A percentile compares a stretch with the other conserved stretches of the same genome.
phyloP scores from a whole-genome alignment of 768 basidiomycete genomes.

The Tephrocybe rancida region DNA sequence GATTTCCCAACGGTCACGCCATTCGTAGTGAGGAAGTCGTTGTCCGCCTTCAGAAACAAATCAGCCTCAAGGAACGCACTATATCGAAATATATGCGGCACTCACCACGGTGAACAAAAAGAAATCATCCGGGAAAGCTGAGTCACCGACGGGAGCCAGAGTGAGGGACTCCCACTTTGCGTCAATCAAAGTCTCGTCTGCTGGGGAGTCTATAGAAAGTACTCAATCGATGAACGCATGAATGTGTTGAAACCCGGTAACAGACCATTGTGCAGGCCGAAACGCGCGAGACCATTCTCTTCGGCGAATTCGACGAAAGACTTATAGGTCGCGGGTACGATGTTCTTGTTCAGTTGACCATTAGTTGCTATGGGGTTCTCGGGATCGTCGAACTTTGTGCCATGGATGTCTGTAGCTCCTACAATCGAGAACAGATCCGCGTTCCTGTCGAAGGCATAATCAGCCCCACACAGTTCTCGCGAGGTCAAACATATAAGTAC shows the following conservation, averaged over 20 bases:
- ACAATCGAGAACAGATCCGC: slow-evolving; percentile 61
- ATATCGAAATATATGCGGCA: slow-evolving; percentile 5
- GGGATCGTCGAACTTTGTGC: slow-evolving; percentile 55
- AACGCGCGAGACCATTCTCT: slow-evolving; percentile 53
- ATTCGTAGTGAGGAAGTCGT: slow-evolving; percentile 61
- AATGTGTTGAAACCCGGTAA: background rate
- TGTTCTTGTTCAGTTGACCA: slow-evolving; percentile 46
- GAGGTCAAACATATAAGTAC: slow-evolving; percentile 24
- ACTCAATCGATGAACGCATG: background rate
- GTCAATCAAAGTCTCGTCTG: slow-evolving; percentile 56
- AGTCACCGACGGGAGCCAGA: slow-evolving; percentile 54
- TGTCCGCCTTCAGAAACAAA: slow-evolving; percentile 46
- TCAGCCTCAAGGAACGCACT: background rate
- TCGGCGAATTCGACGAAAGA: slow-evolving; percentile 61
- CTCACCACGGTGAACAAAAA: slow-evolving; percentile 67
- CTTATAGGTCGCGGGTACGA: slow-evolving; percentile 56
- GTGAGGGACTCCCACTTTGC: slow-evolving; percentile 72
- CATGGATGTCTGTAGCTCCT: slow-evolving; percentile 62
- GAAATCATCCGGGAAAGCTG: slow-evolving; percentile 59
- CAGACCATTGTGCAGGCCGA: slow-evolving; percentile 62
- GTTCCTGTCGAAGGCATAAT: slow-evolving; percentile 37
- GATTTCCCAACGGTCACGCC: slow-evolving; percentile 53
- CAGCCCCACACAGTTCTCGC: background rate
- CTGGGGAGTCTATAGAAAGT: slow-evolving; percentile 40
- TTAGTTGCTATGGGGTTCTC: slow-evolving; percentile 50